Conservation (phyloP, 306 rosid genomes). For the Quercus suber region DNA sequence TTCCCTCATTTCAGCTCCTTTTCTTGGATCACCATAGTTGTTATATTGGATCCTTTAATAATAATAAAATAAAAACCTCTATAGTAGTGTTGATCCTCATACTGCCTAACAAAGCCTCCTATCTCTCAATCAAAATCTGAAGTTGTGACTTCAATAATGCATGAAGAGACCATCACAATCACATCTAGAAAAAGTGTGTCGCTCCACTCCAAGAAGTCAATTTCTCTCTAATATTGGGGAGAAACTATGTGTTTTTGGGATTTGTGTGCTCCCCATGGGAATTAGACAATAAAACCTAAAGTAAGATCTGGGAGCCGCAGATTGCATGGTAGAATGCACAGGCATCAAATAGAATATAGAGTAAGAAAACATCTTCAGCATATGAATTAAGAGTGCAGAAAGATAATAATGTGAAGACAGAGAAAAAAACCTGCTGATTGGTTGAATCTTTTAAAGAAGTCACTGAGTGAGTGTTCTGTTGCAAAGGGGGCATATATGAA, state of each 20-base stretch:
- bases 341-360: constrained; percentile 6
- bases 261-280: background rate
- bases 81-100: background rate
- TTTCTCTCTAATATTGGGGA: background rate
- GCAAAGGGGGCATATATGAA: constrained; percentile 39
- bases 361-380: constrained; percentile 7
- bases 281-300: background rate
- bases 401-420: background rate
- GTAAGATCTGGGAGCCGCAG: background rate
- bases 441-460: constrained; percentile 44
- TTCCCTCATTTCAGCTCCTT: background rate
- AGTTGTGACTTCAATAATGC: background rate
- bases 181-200: background rate
- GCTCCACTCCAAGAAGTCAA: background rate
- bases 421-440: constrained; percentile 58
- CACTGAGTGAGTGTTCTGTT: constrained; percentile 38
- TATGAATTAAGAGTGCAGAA: background rate
- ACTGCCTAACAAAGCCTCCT: background rate
- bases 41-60: background rate
- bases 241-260: no score
- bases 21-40: background rate
- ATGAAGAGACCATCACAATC: background rate
- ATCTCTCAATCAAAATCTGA: background rate
- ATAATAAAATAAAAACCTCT: background rate
- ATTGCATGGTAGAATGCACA: background rate